Evolutionary conservation across 495 filamentous ascomycete genomes (phyloP).

Genomic region (Pyronema domesticum): DNA sequence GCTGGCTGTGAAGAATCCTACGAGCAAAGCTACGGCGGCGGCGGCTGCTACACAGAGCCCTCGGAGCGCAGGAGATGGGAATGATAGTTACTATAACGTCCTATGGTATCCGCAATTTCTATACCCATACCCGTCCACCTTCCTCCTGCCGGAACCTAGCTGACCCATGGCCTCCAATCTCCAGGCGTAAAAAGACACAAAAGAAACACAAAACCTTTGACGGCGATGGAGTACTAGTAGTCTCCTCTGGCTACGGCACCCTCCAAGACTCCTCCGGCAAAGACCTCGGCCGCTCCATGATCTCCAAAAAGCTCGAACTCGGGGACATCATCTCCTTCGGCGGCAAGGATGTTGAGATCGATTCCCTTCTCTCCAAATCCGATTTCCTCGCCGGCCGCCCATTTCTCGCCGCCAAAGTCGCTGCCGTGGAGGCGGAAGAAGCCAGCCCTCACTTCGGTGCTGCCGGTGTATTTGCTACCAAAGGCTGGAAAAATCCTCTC

Average conservation of each 20-base stretch:
- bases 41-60: background rate
- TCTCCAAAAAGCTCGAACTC: conserved; percentile 37
- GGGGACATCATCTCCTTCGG: conserved; percentile 46
- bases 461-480: background rate
- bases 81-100: conserved; percentile 42
- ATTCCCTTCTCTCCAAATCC: conserved; percentile 42
- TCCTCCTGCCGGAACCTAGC: background rate
- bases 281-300: conserved; percentile 39
- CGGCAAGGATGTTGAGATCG: conserved; percentile 61
- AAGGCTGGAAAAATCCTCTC: conserved; percentile 43
- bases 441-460: conserved; percentile 5
- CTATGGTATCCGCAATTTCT: conserved; percentile 36
- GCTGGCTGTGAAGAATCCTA: conserved; percentile 26
- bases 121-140: background rate
- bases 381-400: conserved; percentile 44
- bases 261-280: conserved; percentile 49
- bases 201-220: conserved; percentile 84
- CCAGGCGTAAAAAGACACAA: conserved; percentile 52
- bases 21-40: background rate
- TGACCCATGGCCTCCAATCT: background rate
- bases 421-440: background rate
- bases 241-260: conserved; percentile 39
- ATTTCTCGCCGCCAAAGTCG: conserved; percentile 27
- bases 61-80: background rate
- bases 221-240: conserved; percentile 54